Conservation (phyloP, 2,329 filamentous ascomycete species). For the Fusarium dimerum region DNA sequence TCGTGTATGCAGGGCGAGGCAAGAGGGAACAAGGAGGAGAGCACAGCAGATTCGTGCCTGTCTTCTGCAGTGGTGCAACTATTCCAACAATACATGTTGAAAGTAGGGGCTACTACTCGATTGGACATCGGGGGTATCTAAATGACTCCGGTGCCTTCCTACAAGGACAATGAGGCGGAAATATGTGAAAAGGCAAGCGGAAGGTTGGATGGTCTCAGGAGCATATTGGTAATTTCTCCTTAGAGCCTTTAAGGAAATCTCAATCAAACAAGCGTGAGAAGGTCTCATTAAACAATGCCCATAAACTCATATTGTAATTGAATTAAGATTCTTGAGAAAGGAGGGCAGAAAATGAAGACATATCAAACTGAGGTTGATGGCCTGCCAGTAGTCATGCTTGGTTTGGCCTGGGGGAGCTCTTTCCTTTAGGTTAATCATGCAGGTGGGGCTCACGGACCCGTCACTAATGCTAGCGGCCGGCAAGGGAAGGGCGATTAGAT, state of each 20-base stretch:
- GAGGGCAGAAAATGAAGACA: not conserved
- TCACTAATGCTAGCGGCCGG: slow-evolving; percentile 27
- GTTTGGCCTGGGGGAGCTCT: slow-evolving; percentile 7
- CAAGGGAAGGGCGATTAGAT: slow-evolving; percentile 36
- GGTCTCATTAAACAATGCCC: too few species aligned
- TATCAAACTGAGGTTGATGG: not conserved
- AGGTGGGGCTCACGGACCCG: slow-evolving; percentile 3
- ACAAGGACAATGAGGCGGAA: slow-evolving; percentile 4
- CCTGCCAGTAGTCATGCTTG: not conserved
- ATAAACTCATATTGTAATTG: not conserved
- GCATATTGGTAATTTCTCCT: not conserved
- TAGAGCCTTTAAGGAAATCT: not conserved
- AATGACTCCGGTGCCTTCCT: slow-evolving; percentile 2
- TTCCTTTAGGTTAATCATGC: slow-evolving; percentile 7
- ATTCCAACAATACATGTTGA: too few species aligned
- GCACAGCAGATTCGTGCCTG: slow-evolving; percentile 12
- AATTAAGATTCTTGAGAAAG: not conserved
- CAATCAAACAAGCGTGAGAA: too few species aligned
- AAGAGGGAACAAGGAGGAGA: slow-evolving; percentile 3
- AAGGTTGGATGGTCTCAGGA: slow-evolving; percentile 1
- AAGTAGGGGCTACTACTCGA: too few species aligned
- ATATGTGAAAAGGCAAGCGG: slow-evolving; percentile 6
- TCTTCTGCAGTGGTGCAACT: too few species aligned
- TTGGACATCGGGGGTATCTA: not conserved
- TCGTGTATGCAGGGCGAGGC: slow-evolving; percentile 26